Conservation (phyloP, 768 basidiomycete species). For the Tremella mesenterica region DNA sequence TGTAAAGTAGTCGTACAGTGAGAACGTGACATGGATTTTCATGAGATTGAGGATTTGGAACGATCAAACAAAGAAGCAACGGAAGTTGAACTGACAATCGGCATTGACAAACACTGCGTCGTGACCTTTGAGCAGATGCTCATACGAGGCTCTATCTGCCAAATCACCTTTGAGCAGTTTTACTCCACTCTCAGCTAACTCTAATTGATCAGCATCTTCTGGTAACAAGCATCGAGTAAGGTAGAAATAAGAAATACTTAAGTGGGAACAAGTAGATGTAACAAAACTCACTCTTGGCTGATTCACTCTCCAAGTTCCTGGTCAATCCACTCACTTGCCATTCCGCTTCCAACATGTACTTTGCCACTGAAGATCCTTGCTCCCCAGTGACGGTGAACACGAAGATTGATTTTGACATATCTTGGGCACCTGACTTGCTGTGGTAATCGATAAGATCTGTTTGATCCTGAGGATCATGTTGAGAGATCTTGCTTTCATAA, state of each 20-base stretch:
- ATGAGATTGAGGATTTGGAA: too few species aligned
- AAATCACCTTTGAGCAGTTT: slow-evolving; percentile 2
- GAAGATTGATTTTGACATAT: background rate
- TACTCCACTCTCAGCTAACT: background rate
- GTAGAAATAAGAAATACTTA: too few species aligned
- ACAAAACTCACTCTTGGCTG: background rate
- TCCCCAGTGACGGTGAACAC: slow-evolving; percentile 1
- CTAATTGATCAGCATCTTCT: background rate
- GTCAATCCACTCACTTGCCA: background rate
- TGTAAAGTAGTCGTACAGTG: too few species aligned
- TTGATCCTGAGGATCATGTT: too few species aligned
- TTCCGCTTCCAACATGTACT: background rate
- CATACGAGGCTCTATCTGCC: background rate
- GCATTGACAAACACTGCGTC: slow-evolving; percentile 5
- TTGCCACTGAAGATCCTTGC: background rate
- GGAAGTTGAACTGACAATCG: slow-evolving; percentile 8
- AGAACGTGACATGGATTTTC: too few species aligned
- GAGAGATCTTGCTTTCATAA: too few species aligned
- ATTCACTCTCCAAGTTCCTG: background rate
- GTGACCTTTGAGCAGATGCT: background rate
- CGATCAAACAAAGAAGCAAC: background rate
- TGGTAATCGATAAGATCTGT: too few species aligned
- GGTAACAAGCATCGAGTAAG: too few species aligned
- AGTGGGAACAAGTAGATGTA: too few species aligned
- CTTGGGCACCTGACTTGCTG: too few species aligned